Evolutionary conservation across 345 rosid genomes (phyloP), one percentile per base, ranked within the genome.

Genomic region (Carallia brachiata): DNA sequence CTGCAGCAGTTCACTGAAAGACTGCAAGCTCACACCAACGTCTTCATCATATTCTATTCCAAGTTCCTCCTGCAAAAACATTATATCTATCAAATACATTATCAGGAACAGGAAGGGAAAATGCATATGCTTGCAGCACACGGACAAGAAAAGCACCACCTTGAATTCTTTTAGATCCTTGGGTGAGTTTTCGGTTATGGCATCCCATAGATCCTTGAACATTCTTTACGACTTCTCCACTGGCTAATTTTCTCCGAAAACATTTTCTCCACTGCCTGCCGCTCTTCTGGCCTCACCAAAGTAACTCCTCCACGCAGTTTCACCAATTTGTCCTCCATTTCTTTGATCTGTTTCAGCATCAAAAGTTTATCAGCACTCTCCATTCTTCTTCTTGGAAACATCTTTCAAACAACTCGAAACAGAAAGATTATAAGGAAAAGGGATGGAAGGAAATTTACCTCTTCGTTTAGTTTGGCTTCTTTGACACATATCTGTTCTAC

Each of bases 171-270:
- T 92, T 36, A 82, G 82, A 80, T 92, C 86, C 82, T 83, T 88
- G 17, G 98, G 88, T 1, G 83, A 88, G 80, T 88, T 92, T 80
- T 95, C 98, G 12, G 97, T 89, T 53, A 90, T 85, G 54, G 91
- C 75, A 83, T 92, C 98, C 98, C 96, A 92, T 39, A 95, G 71
- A 68, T 95, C 97, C 82, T 81, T 90, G 82, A 92, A 90, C 91
- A 92, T 95, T 81, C 98, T 87, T 87, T 95, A 64, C 97, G 96
- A 81, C 73, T 90, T 78, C 96, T 79, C 98, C 97, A 95, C 52
- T 89, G 97, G 47, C 75, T 89, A 18, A 89, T 61, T 71, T 85
- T 89, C 57, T 85, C 94, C 0, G 85, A 70, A 73, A 70, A 92
- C 78, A 83, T 76, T 5, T 82, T 85, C 62, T 87, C 85, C 58